Conservation (phyloP, 2,329 filamentous ascomycete genomes). For the Ceratocystis alfenasii region DNA sequence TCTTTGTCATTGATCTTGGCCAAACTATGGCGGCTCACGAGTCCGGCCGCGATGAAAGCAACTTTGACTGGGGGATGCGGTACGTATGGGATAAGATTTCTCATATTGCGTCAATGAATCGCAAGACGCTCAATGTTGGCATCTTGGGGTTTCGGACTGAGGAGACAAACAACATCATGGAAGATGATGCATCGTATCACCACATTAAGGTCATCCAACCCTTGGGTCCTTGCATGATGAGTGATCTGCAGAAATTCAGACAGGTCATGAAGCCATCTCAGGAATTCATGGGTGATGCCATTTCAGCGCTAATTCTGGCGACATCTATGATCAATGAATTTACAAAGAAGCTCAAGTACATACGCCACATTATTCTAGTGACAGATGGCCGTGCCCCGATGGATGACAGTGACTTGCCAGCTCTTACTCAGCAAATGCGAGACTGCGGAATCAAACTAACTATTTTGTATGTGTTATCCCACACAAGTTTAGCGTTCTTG, state of each 20-base stretch:
- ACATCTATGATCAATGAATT: slow-evolving; percentile 72
- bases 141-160: slow-evolving; percentile 77
- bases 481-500: not conserved
- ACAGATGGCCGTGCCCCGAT: slow-evolving; percentile 69
- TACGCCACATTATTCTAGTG: slow-evolving; percentile 67
- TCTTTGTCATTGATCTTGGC: slow-evolving; percentile 85
- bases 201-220: slow-evolving; percentile 73
- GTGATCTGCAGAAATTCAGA: slow-evolving; percentile 54
- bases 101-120: slow-evolving; percentile 54
- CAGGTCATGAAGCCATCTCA: slow-evolving; percentile 52
- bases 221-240: slow-evolving; percentile 48
- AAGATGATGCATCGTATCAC: slow-evolving; percentile 60
- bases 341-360: slow-evolving; percentile 73
- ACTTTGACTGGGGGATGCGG: slow-evolving; percentile 79
- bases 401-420: slow-evolving; percentile 48
- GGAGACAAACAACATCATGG: slow-evolving; percentile 56
- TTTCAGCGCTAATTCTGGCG: slow-evolving; percentile 78
- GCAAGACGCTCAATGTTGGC: slow-evolving; percentile 58
- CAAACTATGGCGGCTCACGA: slow-evolving; percentile 66
- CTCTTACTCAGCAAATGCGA: slow-evolving; percentile 63
- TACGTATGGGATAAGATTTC: slow-evolving; percentile 89
- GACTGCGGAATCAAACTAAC: slow-evolving; percentile 64
- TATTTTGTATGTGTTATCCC: slow-evolving; percentile 50
- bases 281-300: slow-evolving; percentile 63
- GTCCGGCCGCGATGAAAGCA: slow-evolving; percentile 59